Evolutionary conservation across 257 asterid species (phyloP).

Genomic region (Nicotiana tabacum): DNA sequence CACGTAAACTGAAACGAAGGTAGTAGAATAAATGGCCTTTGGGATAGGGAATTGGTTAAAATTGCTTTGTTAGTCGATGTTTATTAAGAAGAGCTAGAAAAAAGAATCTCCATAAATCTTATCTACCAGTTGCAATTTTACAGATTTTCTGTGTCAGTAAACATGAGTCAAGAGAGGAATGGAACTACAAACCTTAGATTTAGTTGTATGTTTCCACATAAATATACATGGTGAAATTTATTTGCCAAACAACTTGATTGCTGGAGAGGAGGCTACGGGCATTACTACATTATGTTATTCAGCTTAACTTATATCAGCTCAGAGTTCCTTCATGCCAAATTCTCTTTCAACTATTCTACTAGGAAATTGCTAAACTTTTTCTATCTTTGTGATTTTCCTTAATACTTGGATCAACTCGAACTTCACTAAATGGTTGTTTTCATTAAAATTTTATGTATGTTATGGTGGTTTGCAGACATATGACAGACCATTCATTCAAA

Average conservation of each 20-base stretch:
- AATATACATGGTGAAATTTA: neutral
- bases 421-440: neutral
- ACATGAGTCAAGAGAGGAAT: neutral
- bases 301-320: too few species aligned
- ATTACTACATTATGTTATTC: neutral
- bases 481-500: conserved; percentile 31
- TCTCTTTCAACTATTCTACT: neutral
- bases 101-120: neutral
- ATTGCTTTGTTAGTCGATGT: neutral
- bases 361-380: neutral
- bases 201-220: neutral
- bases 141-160: neutral
- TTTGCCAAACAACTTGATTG: neutral
- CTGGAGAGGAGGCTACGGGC: neutral
- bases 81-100: neutral
- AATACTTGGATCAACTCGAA: neutral
- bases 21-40: too few species aligned
- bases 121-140: neutral
- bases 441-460: neutral
- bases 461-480: conserved; percentile 37
- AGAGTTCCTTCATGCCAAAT: neutral
- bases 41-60: neutral
- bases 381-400: neutral
- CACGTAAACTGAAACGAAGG: too few species aligned
- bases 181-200: neutral